Evolutionary conservation across 495 filamentous ascomycete species (phyloP).

Genomic region (Trichoderma reesei): DNA sequence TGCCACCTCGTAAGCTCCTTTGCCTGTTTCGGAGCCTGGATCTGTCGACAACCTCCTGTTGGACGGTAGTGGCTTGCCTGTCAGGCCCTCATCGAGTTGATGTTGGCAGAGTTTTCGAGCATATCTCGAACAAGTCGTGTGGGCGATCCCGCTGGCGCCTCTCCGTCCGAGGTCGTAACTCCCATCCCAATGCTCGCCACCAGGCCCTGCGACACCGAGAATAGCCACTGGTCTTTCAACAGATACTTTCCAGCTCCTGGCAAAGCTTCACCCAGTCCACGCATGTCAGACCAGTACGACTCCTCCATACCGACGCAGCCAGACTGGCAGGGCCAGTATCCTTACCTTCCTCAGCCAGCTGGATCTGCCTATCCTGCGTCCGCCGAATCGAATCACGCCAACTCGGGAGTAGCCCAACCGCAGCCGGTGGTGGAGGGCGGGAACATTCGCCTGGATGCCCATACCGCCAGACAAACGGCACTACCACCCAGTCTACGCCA

Average conservation of each 20-base stretch:
- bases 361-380: conserved; percentile 1
- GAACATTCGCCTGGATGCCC: neutral
- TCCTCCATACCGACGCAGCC: conserved; percentile 43
- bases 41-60: neutral
- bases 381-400: neutral
- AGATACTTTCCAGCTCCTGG: conserved; percentile 35
- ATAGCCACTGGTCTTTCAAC: conserved; percentile 47
- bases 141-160: conserved; percentile 12
- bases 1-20: neutral
- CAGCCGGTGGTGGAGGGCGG: neutral
- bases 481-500: neutral
- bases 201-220: conserved; percentile 47
- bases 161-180: conserved; percentile 12
- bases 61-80: neutral
- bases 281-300: conserved; percentile 52
- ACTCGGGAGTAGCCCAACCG: neutral
- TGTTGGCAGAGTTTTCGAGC: neutral
- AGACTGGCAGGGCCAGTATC: conserved; percentile 50
- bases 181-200: conserved; percentile 51
- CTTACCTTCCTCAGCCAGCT: conserved; percentile 32
- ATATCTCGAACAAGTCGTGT: neutral
- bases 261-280: conserved; percentile 32
- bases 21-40: neutral
- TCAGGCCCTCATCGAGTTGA: neutral
- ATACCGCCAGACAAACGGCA: neutral